phyloP scores from a whole-genome alignment of 2,329 filamentous ascomycete species.

The Xylariaceae sp. region DNA sequence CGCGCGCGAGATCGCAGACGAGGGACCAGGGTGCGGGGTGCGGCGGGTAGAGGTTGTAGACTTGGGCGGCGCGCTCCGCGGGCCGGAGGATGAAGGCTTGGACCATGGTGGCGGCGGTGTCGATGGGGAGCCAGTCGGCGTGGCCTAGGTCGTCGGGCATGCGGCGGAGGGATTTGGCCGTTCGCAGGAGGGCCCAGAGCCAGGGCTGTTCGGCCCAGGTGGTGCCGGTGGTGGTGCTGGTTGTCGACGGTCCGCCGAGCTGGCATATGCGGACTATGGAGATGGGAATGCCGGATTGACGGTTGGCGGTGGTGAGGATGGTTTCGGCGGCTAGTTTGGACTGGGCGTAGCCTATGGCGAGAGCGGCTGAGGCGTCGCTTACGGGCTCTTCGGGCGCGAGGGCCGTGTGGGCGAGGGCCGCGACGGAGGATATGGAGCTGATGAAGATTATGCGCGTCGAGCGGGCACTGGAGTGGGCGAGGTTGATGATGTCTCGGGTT shows the following conservation, averaged over 20 bases:
- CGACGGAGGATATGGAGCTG: conserved; percentile 23
- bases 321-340: conserved; percentile 21
- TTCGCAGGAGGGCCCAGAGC: conserved; percentile 17
- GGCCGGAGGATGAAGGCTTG: conserved; percentile 3
- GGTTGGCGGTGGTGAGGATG: conserved; percentile 11
- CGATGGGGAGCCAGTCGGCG: conserved; percentile 19
- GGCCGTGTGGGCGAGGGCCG: conserved; percentile 3
- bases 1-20: conserved; percentile 8
- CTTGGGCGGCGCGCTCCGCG: neutral
- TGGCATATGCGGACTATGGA: conserved; percentile 19
- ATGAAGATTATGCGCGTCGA: conserved; percentile 23
- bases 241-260: conserved; percentile 12
- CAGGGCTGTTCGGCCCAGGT: conserved; percentile 19
- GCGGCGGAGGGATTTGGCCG: conserved; percentile 9
- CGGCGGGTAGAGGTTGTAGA: conserved; percentile 10
- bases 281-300: conserved; percentile 7
- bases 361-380: conserved; percentile 6
- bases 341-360: conserved; percentile 19
- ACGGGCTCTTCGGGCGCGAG: conserved; percentile 17
- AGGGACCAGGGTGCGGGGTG: conserved; percentile 13
- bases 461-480: conserved; percentile 9
- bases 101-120: conserved; percentile 14
- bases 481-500: conserved; percentile 15
- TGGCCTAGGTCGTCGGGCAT: conserved; percentile 7
- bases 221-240: too few species aligned